phyloP scores from a whole-genome alignment of 768 basidiomycete genomes.

The Pleurotus eryngii region DNA sequence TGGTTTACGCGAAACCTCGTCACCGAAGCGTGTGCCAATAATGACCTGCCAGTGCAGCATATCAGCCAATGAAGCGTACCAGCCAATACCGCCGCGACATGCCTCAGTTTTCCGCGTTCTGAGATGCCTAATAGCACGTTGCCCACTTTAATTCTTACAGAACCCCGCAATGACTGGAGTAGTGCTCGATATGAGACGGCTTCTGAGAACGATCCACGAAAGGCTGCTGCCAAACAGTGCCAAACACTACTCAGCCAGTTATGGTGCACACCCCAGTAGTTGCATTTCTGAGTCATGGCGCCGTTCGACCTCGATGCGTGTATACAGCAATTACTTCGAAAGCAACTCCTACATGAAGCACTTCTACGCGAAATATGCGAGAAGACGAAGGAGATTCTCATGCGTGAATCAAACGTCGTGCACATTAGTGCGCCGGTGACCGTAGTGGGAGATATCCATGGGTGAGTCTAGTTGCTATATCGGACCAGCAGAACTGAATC shows the following conservation, averaged over 20 bases:
- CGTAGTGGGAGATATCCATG: conserved; percentile 98
- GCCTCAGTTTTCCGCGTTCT: too few relatives aligned
- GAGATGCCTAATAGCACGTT: too few relatives aligned
- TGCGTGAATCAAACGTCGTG: conserved; percentile 98
- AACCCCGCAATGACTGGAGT: background rate
- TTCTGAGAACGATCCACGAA: background rate
- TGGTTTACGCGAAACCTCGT: background rate
- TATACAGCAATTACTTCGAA: conserved; percentile 84
- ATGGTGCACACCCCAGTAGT: background rate
- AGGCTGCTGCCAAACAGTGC: conserved; percentile 30
- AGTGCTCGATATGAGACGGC: background rate
- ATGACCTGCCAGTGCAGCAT: too few relatives aligned
- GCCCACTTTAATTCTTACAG: background rate
- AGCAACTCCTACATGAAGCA: conserved; percentile 93
- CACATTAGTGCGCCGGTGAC: conserved; percentile 96
- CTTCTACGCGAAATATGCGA: conserved; percentile 98
- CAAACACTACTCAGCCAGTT: conserved; percentile 21
- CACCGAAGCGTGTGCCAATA: too few relatives aligned
- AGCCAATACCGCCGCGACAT: too few relatives aligned
- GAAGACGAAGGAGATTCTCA: conserved; percentile 98
- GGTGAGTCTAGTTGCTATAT: conserved; percentile 54
- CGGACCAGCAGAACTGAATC: conserved; percentile 25
- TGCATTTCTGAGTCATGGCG: conserved; percentile 34
- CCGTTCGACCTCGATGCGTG: conserved; percentile 97
- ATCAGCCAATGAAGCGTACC: too few relatives aligned